Conservation (phyloP, 495 filamentous ascomycete species). For the Aspergillus nidulans region DNA sequence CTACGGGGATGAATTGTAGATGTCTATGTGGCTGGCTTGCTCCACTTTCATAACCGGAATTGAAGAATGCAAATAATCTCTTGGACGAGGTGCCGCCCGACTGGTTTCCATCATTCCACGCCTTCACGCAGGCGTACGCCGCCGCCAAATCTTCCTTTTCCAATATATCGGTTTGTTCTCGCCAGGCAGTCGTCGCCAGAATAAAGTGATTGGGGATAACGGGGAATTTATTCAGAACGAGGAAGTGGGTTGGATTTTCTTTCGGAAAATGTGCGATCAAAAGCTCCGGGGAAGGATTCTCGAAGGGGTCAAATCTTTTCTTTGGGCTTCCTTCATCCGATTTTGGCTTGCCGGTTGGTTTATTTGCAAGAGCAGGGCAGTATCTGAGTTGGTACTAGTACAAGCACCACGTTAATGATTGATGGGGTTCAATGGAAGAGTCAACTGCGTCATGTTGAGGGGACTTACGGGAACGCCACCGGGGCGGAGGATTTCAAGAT, state of each 20-base stretch:
- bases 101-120: slow-evolving; percentile 44
- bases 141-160: slow-evolving; percentile 61
- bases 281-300: slow-evolving; percentile 58
- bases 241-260: slow-evolving; percentile 50
- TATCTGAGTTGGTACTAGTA: slow-evolving; percentile 72
- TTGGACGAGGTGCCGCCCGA: slow-evolving; percentile 12
- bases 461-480: slow-evolving; percentile 49
- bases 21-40: slow-evolving; percentile 78
- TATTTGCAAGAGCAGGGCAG: slow-evolving; percentile 70
- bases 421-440: neutral
- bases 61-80: slow-evolving; percentile 75
- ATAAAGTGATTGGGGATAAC: slow-evolving; percentile 79
- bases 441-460: neutral
- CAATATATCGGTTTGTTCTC: slow-evolving; percentile 64
- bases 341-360: slow-evolving; percentile 52
- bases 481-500: slow-evolving; percentile 50
- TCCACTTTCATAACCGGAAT: slow-evolving; percentile 71
- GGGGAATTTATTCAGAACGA: slow-evolving; percentile 80
- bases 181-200: slow-evolving; percentile 62
- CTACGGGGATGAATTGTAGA: slow-evolving; percentile 70
- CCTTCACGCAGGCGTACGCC: slow-evolving; percentile 59
- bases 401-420: neutral
- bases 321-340: slow-evolving; percentile 25
- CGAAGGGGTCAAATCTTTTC: slow-evolving; percentile 67
- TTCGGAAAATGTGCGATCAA: slow-evolving; percentile 55